Evolutionary conservation across 768 basidiomycete species (phyloP), one percentile per base, ranked within the genome.

Genomic region (Hemileccinum rubropunctum): DNA sequence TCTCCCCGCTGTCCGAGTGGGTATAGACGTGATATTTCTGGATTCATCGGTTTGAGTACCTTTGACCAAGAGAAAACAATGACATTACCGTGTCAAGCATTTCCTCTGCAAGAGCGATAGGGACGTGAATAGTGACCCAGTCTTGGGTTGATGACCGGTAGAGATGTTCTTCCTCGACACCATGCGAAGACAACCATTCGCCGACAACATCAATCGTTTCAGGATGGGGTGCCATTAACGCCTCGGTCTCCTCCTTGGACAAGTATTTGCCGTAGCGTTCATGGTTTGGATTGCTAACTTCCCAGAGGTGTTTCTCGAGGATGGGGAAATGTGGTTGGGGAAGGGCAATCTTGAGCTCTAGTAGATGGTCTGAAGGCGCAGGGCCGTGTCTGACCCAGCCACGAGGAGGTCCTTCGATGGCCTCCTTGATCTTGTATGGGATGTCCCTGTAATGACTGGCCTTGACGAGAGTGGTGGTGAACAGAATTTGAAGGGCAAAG

Each of bases 41-140:
- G n/a, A n/a, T n/a, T n/a, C n/a, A n/a, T n/a, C n/a, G 5, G 2
- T 21, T 26, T 40, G 1, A 21, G 20, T n/a, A n/a, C n/a, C n/a
- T n/a, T n/a, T 35, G 17, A 46, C 3, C 14, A 15, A 47, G 8
- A 37, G 3, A 35, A 23, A 12, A 20, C 1, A 2, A 27, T 3
- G 0, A n/a, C n/a, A 18, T 26, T 34, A 86, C 85, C 39, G 88
- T 84, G 58, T 80, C 70, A n/a, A 90, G 74, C 79, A 90, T 83
- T 57, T 78, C 68, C 64, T 89, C 86, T 0, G 81, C 86, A 21
- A 81, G 53, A 30, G 68, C 57, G 40, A 90, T 73, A 0, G 85
- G 78, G 7, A 86, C 68, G 13, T 65, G 78, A 35, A 87, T 62
- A 7, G 73, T 80, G 12, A 87, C 70, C 86, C 85, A 90, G 54